phyloP scores from a whole-genome alignment of 2,329 filamentous ascomycete species.

The Cercospora citrullina region DNA sequence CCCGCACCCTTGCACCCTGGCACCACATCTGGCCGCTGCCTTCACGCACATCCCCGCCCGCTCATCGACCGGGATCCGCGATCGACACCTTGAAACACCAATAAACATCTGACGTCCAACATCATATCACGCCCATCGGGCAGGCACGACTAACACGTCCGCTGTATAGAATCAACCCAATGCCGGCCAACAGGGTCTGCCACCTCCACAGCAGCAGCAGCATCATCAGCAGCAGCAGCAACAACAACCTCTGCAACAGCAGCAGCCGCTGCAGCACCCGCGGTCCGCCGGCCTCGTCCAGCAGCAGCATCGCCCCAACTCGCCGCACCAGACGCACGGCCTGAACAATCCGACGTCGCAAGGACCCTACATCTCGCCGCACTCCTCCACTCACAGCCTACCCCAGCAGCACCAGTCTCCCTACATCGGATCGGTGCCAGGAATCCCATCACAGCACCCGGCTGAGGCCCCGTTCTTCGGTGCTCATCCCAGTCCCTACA shows the following conservation, averaged over 20 bases:
- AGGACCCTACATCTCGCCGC: constrained; percentile 66
- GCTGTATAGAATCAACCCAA: constrained; percentile 34
- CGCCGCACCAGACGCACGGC: constrained; percentile 59
- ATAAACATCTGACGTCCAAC: constrained; percentile 23
- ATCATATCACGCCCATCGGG: constrained; percentile 15
- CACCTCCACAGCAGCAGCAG: constrained; percentile 60
- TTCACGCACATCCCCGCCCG: constrained; percentile 10
- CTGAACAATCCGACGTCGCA: constrained; percentile 56
- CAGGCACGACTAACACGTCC: constrained; percentile 26
- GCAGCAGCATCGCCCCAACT: constrained; percentile 66
- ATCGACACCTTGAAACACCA: constrained; percentile 25
- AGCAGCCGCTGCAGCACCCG: constrained; percentile 65
- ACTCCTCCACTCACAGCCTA: constrained; percentile 61
- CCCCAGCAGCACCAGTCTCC: constrained; percentile 53
- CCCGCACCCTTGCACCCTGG: constrained; percentile 19
- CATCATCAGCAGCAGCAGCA: constrained; percentile 68
- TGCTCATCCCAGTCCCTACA: constrained; percentile 78
- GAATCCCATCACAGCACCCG: constrained; percentile 60
- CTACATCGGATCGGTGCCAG: constrained; percentile 69
- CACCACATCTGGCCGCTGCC: constrained; percentile 7
- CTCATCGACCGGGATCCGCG: constrained; percentile 21
- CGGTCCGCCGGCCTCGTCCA: constrained; percentile 73
- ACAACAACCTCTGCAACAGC: background rate
- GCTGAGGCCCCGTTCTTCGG: constrained; percentile 74
- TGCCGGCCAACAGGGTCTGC: constrained; percentile 63